These are phyloP conservation scores for Candida vaughaniae DNA, from an alignment of 805 yeast species.

Conservation along the genomic window DNA sequence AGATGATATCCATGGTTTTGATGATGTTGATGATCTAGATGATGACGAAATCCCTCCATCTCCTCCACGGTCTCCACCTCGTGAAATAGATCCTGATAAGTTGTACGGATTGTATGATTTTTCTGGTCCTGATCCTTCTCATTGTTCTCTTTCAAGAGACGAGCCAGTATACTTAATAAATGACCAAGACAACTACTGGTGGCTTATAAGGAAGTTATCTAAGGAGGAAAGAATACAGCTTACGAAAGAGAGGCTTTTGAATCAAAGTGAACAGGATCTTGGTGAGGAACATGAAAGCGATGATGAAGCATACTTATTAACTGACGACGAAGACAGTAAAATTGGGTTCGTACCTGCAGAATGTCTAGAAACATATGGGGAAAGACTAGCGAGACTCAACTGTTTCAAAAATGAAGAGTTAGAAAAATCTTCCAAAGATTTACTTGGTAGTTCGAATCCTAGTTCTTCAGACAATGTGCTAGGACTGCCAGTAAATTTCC, in stretches of 20 bases:
- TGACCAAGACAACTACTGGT: slow-evolving; percentile 95
- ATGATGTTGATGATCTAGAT: slow-evolving; percentile 30
- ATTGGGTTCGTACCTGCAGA: slow-evolving; percentile 98
- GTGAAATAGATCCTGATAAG: slow-evolving; percentile 77
- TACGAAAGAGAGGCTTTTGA: slow-evolving; percentile 9
- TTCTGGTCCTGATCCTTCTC: slow-evolving; percentile 90
- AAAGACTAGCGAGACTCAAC: slow-evolving; percentile 85
- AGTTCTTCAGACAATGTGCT: slow-evolving; percentile 12
- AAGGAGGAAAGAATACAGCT: slow-evolving; percentile 33
- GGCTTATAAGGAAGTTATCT: slow-evolving; percentile 65
- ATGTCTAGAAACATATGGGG: slow-evolving; percentile 85
- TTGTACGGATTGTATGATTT: slow-evolving; percentile 87
- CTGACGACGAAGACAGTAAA: slow-evolving; percentile 54
- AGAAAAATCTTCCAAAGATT: slow-evolving; percentile 32
- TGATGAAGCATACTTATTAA: slow-evolving; percentile 12
- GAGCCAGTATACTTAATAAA: slow-evolving; percentile 80
- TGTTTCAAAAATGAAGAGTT: slow-evolving; percentile 87
- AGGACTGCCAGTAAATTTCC: slow-evolving; percentile 16
- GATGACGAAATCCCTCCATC: slow-evolving; percentile 50
- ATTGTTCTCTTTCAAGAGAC: slow-evolving; percentile 74
- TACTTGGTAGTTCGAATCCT: slow-evolving; percentile 8
- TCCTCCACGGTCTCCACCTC: slow-evolving; percentile 78
- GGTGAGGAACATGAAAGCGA: background rate
- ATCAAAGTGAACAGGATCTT: slow-evolving; percentile 9
- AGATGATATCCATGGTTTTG: slow-evolving; percentile 18